Percentiles rank a stretch among this genome's conserved stretches.
Conservation (phyloP, 1,139 yeast species). For the Nakaseomyces uthaithaninus region DNA sequence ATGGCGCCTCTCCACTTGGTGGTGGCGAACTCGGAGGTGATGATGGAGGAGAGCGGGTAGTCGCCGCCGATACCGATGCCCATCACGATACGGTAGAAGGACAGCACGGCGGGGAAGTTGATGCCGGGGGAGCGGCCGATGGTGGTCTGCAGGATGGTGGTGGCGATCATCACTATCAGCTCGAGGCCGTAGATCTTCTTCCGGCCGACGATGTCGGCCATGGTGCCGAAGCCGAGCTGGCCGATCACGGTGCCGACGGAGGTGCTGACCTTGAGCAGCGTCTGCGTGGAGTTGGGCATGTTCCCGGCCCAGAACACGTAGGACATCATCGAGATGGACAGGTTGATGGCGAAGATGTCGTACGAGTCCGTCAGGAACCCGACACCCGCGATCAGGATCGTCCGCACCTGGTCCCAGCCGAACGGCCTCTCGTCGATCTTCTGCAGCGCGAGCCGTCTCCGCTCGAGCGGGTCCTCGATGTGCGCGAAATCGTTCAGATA, state of each 20-base stretch:
- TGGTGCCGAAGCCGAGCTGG: constrained; percentile 75
- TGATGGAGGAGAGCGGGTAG: constrained; percentile 92
- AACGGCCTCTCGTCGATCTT: constrained; percentile 78
- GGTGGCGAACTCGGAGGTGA: constrained; percentile 80
- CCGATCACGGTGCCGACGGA: constrained; percentile 94
- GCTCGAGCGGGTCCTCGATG: constrained; percentile 77
- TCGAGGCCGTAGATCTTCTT: constrained; percentile 83
- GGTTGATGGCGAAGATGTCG: constrained; percentile 82
- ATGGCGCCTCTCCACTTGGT: constrained; percentile 96
- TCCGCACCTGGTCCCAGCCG: constrained; percentile 83
- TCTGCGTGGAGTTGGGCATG: constrained; percentile 58
- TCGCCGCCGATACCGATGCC: constrained; percentile 99
- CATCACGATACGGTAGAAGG: constrained; percentile 73
- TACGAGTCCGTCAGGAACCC: constrained; percentile 91
- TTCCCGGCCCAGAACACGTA: constrained; percentile 66
- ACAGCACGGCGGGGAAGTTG: constrained; percentile 60
- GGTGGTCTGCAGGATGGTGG: constrained; percentile 69
- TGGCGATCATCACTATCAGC: constrained; percentile 72
- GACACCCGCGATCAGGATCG: constrained; percentile 86
- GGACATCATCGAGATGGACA: constrained; percentile 67
- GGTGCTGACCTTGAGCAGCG: constrained; percentile 77
- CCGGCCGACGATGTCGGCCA: constrained; percentile 83
- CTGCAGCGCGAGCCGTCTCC: constrained; percentile 83
- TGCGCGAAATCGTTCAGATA: constrained; percentile 76
- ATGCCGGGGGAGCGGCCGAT: constrained; percentile 63